Conservation (phyloP, 2,329 filamentous ascomycete species). For the Fusarium tupiense region DNA sequence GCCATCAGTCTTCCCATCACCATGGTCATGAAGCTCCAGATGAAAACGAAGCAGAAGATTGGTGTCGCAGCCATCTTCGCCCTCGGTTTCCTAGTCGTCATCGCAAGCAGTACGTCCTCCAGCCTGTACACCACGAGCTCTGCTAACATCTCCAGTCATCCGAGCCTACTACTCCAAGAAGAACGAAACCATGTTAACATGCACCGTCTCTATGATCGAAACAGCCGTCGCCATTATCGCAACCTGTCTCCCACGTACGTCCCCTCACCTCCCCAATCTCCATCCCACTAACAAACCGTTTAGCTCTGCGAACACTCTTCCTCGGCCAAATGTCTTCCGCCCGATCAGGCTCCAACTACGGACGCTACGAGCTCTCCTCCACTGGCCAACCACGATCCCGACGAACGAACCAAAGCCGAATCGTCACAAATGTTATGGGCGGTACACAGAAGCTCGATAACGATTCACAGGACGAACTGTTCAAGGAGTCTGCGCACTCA, state of each 20-base stretch:
- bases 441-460: constrained; percentile 32
- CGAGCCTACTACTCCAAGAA: constrained; percentile 48
- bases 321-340: constrained; percentile 33
- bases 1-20: constrained; percentile 48
- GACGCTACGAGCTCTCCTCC: constrained; percentile 37
- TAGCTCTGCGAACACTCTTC: constrained; percentile 34
- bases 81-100: constrained; percentile 46
- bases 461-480: constrained; percentile 38
- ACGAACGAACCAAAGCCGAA: constrained; percentile 34
- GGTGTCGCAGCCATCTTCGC: constrained; percentile 46
- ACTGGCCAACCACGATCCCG: constrained; percentile 25
- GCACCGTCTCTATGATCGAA: constrained; percentile 52
- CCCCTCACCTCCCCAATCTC: fast-evolving
- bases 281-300: not conserved
- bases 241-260: constrained; percentile 49
- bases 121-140: fast-evolving
- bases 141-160: constrained; percentile 38
- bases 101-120: constrained; percentile 41
- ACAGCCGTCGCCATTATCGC: constrained; percentile 53
- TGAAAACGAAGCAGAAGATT: constrained; percentile 47
- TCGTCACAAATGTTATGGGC: constrained; percentile 36
- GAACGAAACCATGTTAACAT: constrained; percentile 50
- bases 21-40: constrained; percentile 49
- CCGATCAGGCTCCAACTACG: constrained; percentile 34
- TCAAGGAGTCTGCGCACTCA: constrained; percentile 15